These are phyloP conservation scores for Massarina eburnea DNA, from an alignment of 2,329 filamentous ascomycete genomes.

Conservation along the genomic window DNA sequence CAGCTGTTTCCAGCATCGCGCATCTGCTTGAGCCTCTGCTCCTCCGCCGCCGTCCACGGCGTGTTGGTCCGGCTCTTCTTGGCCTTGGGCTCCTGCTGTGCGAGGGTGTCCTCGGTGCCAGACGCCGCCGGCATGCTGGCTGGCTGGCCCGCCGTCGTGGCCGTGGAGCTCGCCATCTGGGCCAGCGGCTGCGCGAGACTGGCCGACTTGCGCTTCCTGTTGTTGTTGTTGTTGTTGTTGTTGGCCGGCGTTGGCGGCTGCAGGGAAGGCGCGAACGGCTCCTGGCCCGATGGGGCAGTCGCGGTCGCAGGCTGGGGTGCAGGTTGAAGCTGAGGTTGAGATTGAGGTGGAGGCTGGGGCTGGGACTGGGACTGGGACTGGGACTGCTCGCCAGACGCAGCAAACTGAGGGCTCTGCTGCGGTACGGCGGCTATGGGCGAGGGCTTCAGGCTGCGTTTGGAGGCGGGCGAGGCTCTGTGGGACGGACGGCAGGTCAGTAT, in stretches of 20 bases:
- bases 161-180: constrained; percentile 23
- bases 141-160: constrained; percentile 16
- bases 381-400: constrained; percentile 27
- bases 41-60: constrained; percentile 94
- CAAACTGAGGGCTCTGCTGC: constrained; percentile 23
- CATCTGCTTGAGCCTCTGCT: constrained; percentile 90
- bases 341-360: no score
- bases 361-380: constrained; percentile 35
- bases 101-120: constrained; percentile 23
- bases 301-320: background rate
- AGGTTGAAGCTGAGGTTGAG: constrained; percentile 31
- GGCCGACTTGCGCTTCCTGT: constrained; percentile 40
- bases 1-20: constrained; percentile 90
- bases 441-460: constrained; percentile 49
- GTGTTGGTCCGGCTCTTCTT: constrained; percentile 99
- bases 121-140: constrained; percentile 26
- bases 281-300: constrained; percentile 10
- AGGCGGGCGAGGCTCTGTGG: constrained; percentile 44
- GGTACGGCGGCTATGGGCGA: constrained; percentile 41
- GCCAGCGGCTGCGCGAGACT: constrained; percentile 25
- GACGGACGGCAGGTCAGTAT: constrained; percentile 33
- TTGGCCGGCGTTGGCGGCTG: constrained; percentile 17
- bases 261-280: constrained; percentile 22
- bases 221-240: constrained; percentile 20
- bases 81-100: constrained; percentile 46